phyloP scores from a whole-genome alignment of 768 basidiomycete species.

The Dentipellis fragilis region DNA sequence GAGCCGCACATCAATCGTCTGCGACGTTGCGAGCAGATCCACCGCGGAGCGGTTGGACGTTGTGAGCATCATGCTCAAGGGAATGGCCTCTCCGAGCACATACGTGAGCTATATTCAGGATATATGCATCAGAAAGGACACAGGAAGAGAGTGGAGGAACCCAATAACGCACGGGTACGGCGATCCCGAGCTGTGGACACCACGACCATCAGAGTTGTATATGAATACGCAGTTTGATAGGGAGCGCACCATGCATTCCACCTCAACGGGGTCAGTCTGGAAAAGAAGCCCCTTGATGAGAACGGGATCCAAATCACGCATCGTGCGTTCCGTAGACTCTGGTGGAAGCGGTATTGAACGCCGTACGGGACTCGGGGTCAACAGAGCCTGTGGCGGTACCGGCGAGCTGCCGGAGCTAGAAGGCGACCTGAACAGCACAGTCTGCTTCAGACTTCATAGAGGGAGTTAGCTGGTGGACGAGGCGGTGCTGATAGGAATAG shows the following conservation, averaged over 20 bases:
- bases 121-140: background rate
- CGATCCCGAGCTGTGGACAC: background rate
- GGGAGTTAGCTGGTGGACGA: too few species aligned
- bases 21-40: slow-evolving; percentile 2
- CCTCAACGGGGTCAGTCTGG: background rate
- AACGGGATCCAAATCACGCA: slow-evolving; percentile 1
- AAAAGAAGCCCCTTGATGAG: slow-evolving; percentile 3
- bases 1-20: slow-evolving; percentile 6
- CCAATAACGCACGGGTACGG: background rate
- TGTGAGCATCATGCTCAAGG: slow-evolving; percentile 5
- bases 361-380: background rate
- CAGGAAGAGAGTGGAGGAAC: background rate
- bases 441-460: background rate
- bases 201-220: background rate
- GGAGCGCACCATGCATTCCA: slow-evolving; percentile 7
- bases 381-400: background rate
- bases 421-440: background rate
- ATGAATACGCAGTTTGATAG: background rate
- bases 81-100: slow-evolving; percentile 1
- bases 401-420: background rate
- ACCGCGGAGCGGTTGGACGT: background rate
- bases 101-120: background rate
- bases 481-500: too few species aligned
- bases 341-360: background rate
- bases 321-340: background rate